phyloP scores from a whole-genome alignment of 495 filamentous ascomycete genomes.

The Aspergillus avenaceus region DNA sequence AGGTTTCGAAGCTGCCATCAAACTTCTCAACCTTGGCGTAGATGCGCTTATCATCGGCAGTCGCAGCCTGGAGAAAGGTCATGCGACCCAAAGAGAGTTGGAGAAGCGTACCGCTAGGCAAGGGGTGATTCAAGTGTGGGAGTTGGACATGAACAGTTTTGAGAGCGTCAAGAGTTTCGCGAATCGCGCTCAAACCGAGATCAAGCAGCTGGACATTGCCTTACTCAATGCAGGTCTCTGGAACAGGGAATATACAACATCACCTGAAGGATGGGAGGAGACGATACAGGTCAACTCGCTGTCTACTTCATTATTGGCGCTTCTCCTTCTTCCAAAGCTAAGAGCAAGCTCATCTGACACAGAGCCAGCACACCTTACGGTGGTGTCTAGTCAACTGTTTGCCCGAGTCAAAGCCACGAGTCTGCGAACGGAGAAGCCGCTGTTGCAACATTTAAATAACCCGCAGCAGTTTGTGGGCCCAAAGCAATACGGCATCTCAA shows the following conservation, averaged over 20 bases:
- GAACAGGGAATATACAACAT: conserved; percentile 30
- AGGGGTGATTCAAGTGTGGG: conserved; percentile 46
- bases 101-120: conserved; percentile 38
- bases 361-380: conserved; percentile 30
- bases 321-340: conserved; percentile 52
- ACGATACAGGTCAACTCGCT: conserved; percentile 57
- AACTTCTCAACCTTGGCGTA: conserved; percentile 41
- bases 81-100: conserved; percentile 41
- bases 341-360: conserved; percentile 19
- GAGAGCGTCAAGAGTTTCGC: conserved; percentile 46
- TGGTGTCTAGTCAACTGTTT: conserved; percentile 42
- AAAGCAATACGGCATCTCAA: conserved; percentile 43
- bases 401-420: conserved; percentile 31
- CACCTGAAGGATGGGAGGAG: conserved; percentile 50
- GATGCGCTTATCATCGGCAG: conserved; percentile 39
- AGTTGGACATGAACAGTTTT: conserved; percentile 52
- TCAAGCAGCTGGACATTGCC: conserved; percentile 36
- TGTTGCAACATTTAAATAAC: conserved; percentile 34
- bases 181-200: conserved; percentile 30
- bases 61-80: conserved; percentile 40
- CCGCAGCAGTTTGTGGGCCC: conserved; percentile 22
- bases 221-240: conserved; percentile 45
- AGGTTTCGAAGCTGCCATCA: conserved; percentile 44
- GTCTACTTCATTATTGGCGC: conserved; percentile 50
- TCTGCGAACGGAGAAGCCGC: conserved; percentile 24